phyloP scores from a whole-genome alignment of 1,284 basidiomycete species.

The Trichosporon sp. region DNA sequence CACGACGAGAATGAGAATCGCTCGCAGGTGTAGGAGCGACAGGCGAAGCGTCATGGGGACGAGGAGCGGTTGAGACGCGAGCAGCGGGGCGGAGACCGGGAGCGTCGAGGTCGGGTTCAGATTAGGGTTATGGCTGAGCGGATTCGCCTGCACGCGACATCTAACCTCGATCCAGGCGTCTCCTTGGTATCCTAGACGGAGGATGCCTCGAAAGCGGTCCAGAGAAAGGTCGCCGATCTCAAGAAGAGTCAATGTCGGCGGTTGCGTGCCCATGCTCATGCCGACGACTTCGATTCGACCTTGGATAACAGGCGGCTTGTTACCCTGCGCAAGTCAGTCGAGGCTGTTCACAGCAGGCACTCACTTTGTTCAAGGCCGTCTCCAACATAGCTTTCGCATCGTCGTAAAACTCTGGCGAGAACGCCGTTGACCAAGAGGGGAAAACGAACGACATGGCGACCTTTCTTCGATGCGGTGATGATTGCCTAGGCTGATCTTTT shows the following conservation, averaged over 20 bases:
- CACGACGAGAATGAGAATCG: slow-evolving; percentile 96
- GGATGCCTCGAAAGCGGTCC: slow-evolving; percentile 96
- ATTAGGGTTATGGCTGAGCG: slow-evolving; percentile 71
- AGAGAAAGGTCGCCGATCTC: slow-evolving; percentile 96
- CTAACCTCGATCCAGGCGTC: slow-evolving; percentile 94
- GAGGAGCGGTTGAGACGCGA: slow-evolving; percentile 87
- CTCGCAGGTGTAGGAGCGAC: slow-evolving; percentile 87
- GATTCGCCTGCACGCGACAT: slow-evolving; percentile 80
- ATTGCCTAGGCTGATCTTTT: not conserved
- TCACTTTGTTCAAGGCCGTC: slow-evolving; percentile 83
- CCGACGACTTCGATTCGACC: slow-evolving; percentile 97
- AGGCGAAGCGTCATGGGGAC: slow-evolving; percentile 99
- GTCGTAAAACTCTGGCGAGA: slow-evolving; percentile 91
- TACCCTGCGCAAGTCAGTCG: slow-evolving; percentile 61
- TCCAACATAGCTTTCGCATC: slow-evolving; percentile 93
- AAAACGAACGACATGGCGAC: slow-evolving; percentile 89
- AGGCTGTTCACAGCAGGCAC: not conserved
- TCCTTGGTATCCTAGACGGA: slow-evolving; percentile 90
- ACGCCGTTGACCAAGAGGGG: slow-evolving; percentile 82
- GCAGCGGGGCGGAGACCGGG: slow-evolving; percentile 75
- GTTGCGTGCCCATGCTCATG: slow-evolving; percentile 97
- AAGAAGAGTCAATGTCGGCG: slow-evolving; percentile 94
- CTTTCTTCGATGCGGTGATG: not conserved
- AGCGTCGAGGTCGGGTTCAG: slow-evolving; percentile 74
- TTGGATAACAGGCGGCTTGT: slow-evolving; percentile 96